A percentile compares a stretch with the other conserved stretches of the same genome.
phyloP scores from a whole-genome alignment of 305 asterid species.

The Plantago coronopus region DNA sequence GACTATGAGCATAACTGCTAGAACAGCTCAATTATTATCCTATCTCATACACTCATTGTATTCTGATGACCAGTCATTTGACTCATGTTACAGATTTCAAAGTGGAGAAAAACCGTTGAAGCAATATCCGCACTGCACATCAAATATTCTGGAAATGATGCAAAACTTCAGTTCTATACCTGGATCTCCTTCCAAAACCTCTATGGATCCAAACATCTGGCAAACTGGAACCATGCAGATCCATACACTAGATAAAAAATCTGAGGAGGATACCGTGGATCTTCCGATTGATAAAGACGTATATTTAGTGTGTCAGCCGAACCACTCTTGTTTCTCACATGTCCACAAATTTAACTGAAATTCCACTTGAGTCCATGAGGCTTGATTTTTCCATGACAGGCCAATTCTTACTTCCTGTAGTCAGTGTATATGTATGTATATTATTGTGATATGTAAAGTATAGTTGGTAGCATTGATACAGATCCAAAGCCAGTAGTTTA shows the following conservation, averaged over 20 bases:
- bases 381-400: conserved; percentile 1
- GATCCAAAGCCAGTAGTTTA: not conserved
- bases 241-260: not conserved
- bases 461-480: not conserved
- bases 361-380: not conserved
- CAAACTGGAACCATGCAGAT: not conserved
- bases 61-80: not conserved
- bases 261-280: not conserved
- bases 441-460: not conserved
- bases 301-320: not conserved
- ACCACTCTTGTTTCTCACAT: not conserved
- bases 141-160: too few relatives aligned
- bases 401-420: not conserved
- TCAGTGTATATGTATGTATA: conserved; percentile 2
- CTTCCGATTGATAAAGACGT: not conserved
- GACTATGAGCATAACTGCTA: too few relatives aligned
- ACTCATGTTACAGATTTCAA: not conserved
- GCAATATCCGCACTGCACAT: too few relatives aligned
- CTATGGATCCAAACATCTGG: not conserved
- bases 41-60: too few relatives aligned
- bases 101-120: not conserved
- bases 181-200: not conserved
- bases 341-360: not conserved
- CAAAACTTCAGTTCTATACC: too few relatives aligned
- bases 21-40: too few relatives aligned